A percentile compares a stretch with the other conserved stretches of the same genome.
Conservation (phyloP, 2,329 filamentous ascomycete genomes). For the Cladosporium sp. region DNA sequence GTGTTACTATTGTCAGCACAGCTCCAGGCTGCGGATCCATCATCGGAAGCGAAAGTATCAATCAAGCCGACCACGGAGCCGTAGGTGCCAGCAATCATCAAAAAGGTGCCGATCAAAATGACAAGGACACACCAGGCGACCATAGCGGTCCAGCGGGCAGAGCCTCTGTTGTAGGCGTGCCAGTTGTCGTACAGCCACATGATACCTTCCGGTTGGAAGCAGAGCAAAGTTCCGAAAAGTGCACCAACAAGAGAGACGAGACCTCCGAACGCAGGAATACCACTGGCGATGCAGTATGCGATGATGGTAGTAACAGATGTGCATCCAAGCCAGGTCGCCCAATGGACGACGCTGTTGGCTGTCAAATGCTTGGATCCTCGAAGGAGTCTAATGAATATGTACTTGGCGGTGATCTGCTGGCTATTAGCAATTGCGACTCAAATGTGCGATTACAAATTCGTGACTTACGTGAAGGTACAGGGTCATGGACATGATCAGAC, state of each 20-base stretch:
- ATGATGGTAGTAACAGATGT: slow-evolving; percentile 28
- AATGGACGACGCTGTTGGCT: slow-evolving; percentile 24
- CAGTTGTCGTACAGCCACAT: slow-evolving; percentile 50
- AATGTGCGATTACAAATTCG: neutral
- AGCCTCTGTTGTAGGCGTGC: slow-evolving; percentile 43
- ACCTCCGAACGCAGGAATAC: slow-evolving; percentile 32
- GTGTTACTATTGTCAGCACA: slow-evolving; percentile 36
- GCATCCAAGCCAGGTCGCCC: slow-evolving; percentile 26
- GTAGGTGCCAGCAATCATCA: slow-evolving; percentile 53
- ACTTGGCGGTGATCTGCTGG: slow-evolving; percentile 31
- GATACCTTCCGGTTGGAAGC: slow-evolving; percentile 39
- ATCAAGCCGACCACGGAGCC: slow-evolving; percentile 47
- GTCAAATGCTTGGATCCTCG: slow-evolving; percentile 32
- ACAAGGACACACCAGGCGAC: slow-evolving; percentile 48
- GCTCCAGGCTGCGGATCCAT: slow-evolving; percentile 28
- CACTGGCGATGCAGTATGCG: slow-evolving; percentile 31
- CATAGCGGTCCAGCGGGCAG: slow-evolving; percentile 36
- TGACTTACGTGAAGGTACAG: slow-evolving; percentile 27
- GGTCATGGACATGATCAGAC: slow-evolving; percentile 31
- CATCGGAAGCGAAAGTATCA: slow-evolving; percentile 26
- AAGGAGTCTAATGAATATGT: slow-evolving; percentile 34
- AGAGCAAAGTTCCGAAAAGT: slow-evolving; percentile 31
- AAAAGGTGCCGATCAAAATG: slow-evolving; percentile 49
- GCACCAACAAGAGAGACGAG: slow-evolving; percentile 33
- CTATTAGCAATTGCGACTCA: neutral